Evolutionary conservation across 140 eudicot species (phyloP).

Genomic region (Cichorium intybus): DNA sequence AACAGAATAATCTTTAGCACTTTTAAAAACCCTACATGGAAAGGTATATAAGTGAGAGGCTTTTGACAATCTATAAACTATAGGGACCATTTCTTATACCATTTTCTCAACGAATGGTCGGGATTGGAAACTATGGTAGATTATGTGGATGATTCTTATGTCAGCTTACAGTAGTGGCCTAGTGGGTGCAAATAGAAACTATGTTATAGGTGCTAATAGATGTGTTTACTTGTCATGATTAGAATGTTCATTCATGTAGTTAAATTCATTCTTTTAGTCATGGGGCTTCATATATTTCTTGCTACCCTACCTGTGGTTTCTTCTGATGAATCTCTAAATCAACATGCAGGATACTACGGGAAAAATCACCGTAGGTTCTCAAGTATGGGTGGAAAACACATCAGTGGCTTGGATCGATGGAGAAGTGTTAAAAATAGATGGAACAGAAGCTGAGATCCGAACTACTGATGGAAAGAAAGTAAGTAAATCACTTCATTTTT

Average conservation of each 20-base stretch:
- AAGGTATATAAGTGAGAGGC: background rate
- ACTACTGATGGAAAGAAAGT: slow-evolving; percentile 71
- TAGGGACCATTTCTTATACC: background rate
- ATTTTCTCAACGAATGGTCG: background rate
- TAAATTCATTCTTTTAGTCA: background rate
- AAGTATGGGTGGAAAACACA: slow-evolving; percentile 88
- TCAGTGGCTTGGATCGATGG: slow-evolving; percentile 90
- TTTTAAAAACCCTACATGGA: background rate
- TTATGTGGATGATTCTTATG: slow-evolving; percentile 12
- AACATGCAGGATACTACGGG: slow-evolving; percentile 66
- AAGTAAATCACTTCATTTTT: slow-evolving; percentile 27
- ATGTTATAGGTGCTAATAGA: background rate
- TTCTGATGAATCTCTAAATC: slow-evolving; percentile 17
- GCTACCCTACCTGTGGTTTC: background rate
- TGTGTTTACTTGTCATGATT: slow-evolving; percentile 5
- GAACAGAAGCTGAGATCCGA: slow-evolving; percentile 64
- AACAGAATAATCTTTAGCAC: background rate
- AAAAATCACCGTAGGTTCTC: slow-evolving; percentile 73
- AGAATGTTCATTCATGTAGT: slow-evolving; percentile 2
- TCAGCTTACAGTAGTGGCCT: slow-evolving; percentile 15
- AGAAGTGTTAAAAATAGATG: slow-evolving; percentile 68
- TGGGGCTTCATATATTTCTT: background rate
- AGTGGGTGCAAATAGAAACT: slow-evolving; percentile 13
- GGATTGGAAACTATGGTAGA: background rate
- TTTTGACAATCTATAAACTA: no score